These are phyloP conservation scores for Megacollybia marginata DNA, from an alignment of 768 basidiomycete species.

Conservation along the genomic window DNA sequence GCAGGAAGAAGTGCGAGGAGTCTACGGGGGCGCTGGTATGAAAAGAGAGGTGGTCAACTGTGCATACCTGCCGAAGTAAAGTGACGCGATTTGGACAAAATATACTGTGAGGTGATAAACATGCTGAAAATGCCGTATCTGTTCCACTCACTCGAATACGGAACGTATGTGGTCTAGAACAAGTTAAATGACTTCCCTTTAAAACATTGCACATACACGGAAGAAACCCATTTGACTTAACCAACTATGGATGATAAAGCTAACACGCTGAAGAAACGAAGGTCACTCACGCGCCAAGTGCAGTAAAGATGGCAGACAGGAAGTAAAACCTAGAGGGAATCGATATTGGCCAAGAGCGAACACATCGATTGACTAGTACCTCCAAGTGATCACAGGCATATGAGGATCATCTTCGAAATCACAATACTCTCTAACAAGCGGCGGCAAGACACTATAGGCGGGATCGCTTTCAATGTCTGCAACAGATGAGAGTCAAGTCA, in stretches of 20 bases:
- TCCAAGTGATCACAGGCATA: slow-evolving; percentile 17
- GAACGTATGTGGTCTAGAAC: slow-evolving; percentile 17
- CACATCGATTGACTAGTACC: slow-evolving; percentile 4
- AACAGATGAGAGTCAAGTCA: background rate
- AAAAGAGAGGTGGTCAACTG: background rate
- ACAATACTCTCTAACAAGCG: slow-evolving; percentile 16
- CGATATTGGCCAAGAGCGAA: too few relatives aligned
- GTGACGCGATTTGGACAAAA: slow-evolving; percentile 15
- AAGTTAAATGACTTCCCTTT: background rate
- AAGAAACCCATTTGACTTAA: slow-evolving; percentile 19
- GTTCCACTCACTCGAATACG: slow-evolving; percentile 12
- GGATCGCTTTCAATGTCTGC: slow-evolving; percentile 13
- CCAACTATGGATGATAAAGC: slow-evolving; percentile 5
- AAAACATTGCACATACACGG: slow-evolving; percentile 3
- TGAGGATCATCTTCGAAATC: slow-evolving; percentile 15
- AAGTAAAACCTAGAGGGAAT: slow-evolving; percentile 11
- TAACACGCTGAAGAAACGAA: too few relatives aligned
- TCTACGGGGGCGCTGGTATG: background rate
- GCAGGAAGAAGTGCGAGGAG: slow-evolving; percentile 15
- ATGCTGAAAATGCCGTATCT: background rate
- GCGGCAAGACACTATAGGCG: slow-evolving; percentile 12
- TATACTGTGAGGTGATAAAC: slow-evolving; percentile 8
- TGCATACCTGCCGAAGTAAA: slow-evolving; percentile 10
- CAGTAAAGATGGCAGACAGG: slow-evolving; percentile 13
- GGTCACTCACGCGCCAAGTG: slow-evolving; percentile 12